Evolutionary conservation across 306 rosid genomes (phyloP).

Genomic region (Dryas octopetala): DNA sequence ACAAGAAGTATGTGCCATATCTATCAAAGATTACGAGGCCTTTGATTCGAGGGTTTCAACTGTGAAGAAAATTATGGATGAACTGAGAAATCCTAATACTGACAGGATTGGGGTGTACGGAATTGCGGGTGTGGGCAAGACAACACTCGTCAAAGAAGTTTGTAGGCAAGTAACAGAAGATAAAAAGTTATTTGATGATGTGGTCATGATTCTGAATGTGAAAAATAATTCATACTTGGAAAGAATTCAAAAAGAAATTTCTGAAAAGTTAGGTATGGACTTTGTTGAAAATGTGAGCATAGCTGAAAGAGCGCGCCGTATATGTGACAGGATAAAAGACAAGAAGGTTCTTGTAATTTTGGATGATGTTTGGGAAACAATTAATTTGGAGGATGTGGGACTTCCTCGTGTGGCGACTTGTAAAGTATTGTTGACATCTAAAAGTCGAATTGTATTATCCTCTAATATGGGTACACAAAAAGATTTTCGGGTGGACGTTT

Average conservation of each 20-base stretch:
- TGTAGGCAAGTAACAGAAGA: background rate
- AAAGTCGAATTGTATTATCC: background rate
- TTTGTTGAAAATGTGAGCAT: background rate
- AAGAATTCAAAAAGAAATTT: constrained; percentile 10
- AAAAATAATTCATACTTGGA: background rate
- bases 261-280: background rate
- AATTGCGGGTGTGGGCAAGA: constrained; percentile 26
- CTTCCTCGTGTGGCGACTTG: constrained; percentile 16
- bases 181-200: background rate
- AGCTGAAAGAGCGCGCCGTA: background rate
- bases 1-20: background rate
- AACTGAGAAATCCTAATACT: background rate
- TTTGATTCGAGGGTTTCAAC: constrained; percentile 14
- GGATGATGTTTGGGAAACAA: constrained; percentile 32
- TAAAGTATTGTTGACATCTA: constrained; percentile 21
- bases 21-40: background rate
- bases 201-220: background rate
- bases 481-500: background rate
- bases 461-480: background rate
- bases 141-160: constrained; percentile 24
- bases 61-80: background rate
- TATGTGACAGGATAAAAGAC: background rate
- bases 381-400: constrained; percentile 21
- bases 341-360: constrained; percentile 16
- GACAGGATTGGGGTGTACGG: constrained; percentile 21